phyloP scores from a whole-genome alignment of 306 rosid genomes.

The Prunus salicina region DNA sequence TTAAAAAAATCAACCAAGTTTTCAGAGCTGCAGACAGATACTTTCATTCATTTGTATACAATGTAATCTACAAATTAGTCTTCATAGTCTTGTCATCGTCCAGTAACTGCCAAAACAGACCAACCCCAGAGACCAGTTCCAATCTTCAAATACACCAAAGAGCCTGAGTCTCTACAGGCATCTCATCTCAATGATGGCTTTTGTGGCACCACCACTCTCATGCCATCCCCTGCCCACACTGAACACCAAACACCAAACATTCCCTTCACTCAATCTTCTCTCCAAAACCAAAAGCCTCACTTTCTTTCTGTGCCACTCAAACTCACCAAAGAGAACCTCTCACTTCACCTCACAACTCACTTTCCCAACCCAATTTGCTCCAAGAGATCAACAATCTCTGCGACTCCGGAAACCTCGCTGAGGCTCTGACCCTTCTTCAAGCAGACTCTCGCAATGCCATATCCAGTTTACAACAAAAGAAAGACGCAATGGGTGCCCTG shows the following conservation, averaged over 20 bases:
- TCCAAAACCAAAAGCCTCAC: conserved; percentile 43
- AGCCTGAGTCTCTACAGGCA: background rate
- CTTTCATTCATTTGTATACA: no score
- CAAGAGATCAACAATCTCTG: conserved; percentile 48
- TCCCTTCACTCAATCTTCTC: conserved; percentile 10
- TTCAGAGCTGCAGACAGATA: no score
- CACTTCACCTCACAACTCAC: background rate
- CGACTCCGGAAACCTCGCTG: conserved; percentile 44
- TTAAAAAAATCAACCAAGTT: background rate
- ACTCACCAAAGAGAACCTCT: conserved; percentile 11
- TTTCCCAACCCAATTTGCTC: conserved; percentile 8
- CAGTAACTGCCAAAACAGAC: conserved; percentile 13
- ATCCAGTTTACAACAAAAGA: conserved; percentile 24
- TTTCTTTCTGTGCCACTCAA: conserved; percentile 27
- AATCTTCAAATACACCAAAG: no score
- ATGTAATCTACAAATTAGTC: conserved; percentile 26
- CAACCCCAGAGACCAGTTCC: no score
- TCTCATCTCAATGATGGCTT: conserved; percentile 26
- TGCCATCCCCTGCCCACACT: conserved; percentile 9
- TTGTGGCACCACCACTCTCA: conserved; percentile 31
- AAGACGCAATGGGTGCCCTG: conserved; percentile 40
- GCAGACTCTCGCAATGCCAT: conserved; percentile 23
- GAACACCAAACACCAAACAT: background rate
- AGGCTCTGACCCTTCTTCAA: conserved; percentile 46
- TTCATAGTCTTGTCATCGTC: conserved; percentile 83